phyloP scores from a whole-genome alignment of 345 rosid species.

The Acer negundo region DNA sequence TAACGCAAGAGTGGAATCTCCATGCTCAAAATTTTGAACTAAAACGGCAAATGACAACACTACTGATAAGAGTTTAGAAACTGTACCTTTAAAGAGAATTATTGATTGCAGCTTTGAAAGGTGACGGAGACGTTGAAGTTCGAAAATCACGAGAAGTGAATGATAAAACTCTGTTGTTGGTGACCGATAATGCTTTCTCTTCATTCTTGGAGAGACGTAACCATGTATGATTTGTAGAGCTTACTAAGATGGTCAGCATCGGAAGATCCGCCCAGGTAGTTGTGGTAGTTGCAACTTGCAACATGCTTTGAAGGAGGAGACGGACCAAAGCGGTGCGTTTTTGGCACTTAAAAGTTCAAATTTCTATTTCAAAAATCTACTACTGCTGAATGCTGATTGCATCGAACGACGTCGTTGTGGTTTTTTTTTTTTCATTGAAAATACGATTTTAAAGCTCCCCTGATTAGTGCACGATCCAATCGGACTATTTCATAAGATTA shows the following conservation, averaged over 20 bases:
- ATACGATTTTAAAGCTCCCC: neutral
- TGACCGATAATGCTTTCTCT: conserved; percentile 11
- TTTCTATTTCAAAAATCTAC: neutral
- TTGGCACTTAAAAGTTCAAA: neutral
- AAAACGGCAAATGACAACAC: neutral
- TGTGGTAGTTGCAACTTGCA: conserved; percentile 24
- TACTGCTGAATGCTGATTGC: too few relatives aligned
- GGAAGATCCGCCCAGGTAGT: conserved; percentile 50
- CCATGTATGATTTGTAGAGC: neutral
- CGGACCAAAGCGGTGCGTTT: neutral
- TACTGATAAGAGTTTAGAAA: neutral
- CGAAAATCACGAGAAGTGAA: conserved; percentile 11
- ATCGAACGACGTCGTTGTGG: neutral
- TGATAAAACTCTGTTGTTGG: neutral
- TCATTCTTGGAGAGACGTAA: conserved; percentile 15
- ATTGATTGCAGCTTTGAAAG: neutral
- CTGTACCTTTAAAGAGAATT: conserved; percentile 16
- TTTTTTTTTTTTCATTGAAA: neutral
- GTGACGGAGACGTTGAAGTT: conserved; percentile 12
- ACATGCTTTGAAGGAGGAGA: neutral
- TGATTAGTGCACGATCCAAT: too few relatives aligned
- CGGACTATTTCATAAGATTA: too few relatives aligned
- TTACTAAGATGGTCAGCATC: conserved; percentile 26
- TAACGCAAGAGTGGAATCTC: conserved; percentile 54
- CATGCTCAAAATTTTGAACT: conserved; percentile 34